Conservation (phyloP, 768 basidiomycete genomes). For the Boletus huronensis region DNA sequence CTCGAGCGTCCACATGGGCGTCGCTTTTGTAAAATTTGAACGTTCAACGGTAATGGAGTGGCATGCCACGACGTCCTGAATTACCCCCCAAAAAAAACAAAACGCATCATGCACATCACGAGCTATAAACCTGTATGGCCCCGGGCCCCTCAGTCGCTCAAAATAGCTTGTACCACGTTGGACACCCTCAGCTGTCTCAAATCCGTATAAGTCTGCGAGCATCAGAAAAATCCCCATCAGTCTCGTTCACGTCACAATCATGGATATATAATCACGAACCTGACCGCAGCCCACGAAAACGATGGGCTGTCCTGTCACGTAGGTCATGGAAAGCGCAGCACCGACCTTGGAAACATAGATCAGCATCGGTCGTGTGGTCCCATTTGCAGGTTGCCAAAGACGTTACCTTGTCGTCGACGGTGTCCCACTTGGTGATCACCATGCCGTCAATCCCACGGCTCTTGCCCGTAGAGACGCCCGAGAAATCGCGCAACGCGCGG, state of each 20-base stretch:
- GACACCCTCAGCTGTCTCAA: constrained; percentile 83
- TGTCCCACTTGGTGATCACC: constrained; percentile 99
- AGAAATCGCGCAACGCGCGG: constrained; percentile 89
- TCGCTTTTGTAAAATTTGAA: too few relatives aligned
- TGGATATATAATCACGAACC: constrained; percentile 43
- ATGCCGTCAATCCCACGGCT: constrained; percentile 97
- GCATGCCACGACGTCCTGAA: background rate
- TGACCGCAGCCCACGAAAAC: constrained; percentile 98
- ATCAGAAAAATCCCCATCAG: constrained; percentile 7
- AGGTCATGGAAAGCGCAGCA: constrained; percentile 98
- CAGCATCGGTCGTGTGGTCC: background rate
- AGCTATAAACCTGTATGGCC: background rate
- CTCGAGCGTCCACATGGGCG: too few relatives aligned
- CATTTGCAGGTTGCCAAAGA: background rate
- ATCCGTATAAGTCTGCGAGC: constrained; percentile 87
- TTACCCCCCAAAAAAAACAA: background rate
- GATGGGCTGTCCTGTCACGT: constrained; percentile 97
- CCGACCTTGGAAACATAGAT: constrained; percentile 63
- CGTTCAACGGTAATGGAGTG: too few relatives aligned
- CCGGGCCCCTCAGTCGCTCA: constrained; percentile 60
- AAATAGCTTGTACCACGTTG: constrained; percentile 91
- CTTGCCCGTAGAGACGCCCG: constrained; percentile 60
- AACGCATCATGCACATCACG: background rate
- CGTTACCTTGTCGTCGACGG: constrained; percentile 90
- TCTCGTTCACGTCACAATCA: background rate